Conservation (phyloP, 176 grass and related monocot genomes). For the Zoysia japonica region DNA sequence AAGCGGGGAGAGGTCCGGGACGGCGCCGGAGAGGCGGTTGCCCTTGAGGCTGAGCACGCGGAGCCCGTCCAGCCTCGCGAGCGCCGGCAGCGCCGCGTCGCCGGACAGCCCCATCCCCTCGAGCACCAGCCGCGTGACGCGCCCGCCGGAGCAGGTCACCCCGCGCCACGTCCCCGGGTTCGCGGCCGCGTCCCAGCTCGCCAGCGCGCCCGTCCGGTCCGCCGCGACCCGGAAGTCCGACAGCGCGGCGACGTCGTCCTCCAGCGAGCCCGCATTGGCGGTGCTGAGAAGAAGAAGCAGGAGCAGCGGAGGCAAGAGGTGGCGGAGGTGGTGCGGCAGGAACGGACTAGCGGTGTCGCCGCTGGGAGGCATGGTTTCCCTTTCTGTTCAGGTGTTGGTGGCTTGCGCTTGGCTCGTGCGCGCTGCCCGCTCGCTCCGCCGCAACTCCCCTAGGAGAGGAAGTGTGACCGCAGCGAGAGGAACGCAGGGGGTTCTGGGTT, state of each 20-base stretch:
- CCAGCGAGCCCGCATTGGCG: constrained; percentile 55
- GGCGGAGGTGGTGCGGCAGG: constrained; percentile 16
- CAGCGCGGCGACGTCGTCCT: constrained; percentile 56
- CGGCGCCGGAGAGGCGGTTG: constrained; percentile 52
- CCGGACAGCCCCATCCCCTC: constrained; percentile 66
- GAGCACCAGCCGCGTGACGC: constrained; percentile 82
- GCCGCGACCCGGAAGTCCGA: constrained; percentile 56
- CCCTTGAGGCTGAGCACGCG: constrained; percentile 88
- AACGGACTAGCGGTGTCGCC: background rate
- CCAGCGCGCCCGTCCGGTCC: constrained; percentile 46
- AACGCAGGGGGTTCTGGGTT: background rate
- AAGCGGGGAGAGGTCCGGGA: constrained; percentile 82
- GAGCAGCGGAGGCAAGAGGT: constrained; percentile 25
- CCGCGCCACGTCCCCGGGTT: constrained; percentile 59
- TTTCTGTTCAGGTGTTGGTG: background rate
- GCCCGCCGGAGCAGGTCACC: constrained; percentile 59
- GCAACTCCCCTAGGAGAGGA: constrained; percentile 19
- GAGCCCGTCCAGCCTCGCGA: constrained; percentile 61
- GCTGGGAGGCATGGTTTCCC: constrained; percentile 23
- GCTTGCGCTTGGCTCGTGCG: constrained; percentile 22
- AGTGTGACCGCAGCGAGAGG: constrained; percentile 34
- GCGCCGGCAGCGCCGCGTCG: constrained; percentile 37
- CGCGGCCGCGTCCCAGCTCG: constrained; percentile 61
- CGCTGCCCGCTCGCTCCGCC: background rate
- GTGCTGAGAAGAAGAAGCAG: constrained; percentile 3